Conservation (phyloP, 176 grass and related monocot species). For the Oryza punctata region DNA sequence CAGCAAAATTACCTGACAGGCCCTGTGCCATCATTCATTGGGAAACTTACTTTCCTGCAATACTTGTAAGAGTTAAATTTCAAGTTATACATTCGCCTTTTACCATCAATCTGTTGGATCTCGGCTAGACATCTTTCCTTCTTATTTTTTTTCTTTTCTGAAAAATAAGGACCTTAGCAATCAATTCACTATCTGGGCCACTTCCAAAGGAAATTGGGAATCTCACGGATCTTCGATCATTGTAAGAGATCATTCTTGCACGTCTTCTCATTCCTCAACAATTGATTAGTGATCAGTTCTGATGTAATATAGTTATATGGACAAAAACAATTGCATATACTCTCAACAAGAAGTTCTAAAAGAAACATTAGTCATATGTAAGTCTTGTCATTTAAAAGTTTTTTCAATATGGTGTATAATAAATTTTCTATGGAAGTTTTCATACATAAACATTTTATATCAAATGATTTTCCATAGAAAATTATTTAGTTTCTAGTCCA, state of each 20-base stretch:
- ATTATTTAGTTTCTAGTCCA: too few species aligned
- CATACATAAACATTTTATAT: too few species aligned
- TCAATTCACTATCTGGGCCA: background rate
- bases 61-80: constrained; percentile 45
- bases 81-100: background rate
- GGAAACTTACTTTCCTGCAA: constrained; percentile 58
- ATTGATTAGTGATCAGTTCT: background rate
- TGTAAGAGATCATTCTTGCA: background rate
- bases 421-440: too few species aligned
- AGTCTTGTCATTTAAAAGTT: too few species aligned
- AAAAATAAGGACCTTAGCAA: background rate
- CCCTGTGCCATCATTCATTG: constrained; percentile 64
- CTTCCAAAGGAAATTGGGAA: background rate
- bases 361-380: background rate
- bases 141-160: background rate
- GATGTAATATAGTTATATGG: background rate
- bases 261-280: background rate
- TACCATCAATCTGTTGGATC: background rate
- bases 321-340: background rate
- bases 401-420: too few species aligned
- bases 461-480: too few species aligned
- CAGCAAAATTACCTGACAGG: constrained; percentile 55
- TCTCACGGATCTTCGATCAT: too few species aligned
- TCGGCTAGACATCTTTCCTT: background rate
- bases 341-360: background rate